Conservation (phyloP, 75 land plant genomes). For the Sequoiadendron giganteum region DNA sequence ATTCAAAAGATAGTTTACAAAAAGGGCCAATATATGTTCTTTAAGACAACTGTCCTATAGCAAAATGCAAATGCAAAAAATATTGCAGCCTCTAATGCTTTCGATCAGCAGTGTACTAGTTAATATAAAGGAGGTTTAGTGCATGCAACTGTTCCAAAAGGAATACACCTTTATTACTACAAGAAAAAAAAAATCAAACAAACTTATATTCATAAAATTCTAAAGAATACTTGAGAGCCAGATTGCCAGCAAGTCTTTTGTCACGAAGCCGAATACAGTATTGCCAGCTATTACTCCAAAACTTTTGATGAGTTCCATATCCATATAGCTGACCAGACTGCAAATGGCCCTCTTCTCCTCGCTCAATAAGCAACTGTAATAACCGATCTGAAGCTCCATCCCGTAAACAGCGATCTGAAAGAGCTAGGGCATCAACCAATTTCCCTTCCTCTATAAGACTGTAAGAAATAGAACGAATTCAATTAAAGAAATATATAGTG, state of each 20-base stretch:
- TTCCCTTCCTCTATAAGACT: slow-evolving; percentile 92
- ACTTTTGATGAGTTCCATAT: slow-evolving; percentile 27
- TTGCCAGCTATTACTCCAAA: slow-evolving; percentile 86
- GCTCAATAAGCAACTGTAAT: slow-evolving; percentile 71
- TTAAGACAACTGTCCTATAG: not conserved
- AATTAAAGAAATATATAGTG: not conserved
- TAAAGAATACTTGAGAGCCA: slow-evolving; percentile 79
- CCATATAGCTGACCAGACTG: slow-evolving; percentile 47
- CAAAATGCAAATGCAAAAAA: not conserved
- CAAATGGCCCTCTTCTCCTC: slow-evolving; percentile 41
- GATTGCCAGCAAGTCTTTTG: slow-evolving; percentile 86
- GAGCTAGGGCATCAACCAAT: slow-evolving; percentile 89
- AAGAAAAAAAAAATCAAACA: not conserved
- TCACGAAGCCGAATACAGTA: slow-evolving; percentile 85
- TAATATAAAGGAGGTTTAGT: not conserved
- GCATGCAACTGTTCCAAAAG: not conserved
- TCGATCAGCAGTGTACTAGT: not conserved
- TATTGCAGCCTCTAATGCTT: not conserved
- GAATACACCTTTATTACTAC: not conserved
- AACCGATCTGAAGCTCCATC: slow-evolving; percentile 91
- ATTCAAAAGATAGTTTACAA: not conserved
- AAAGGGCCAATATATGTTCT: not conserved
- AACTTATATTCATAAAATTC: not conserved
- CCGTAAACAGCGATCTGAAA: slow-evolving; percentile 93
- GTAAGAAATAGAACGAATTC: slow-evolving; percentile 13